Conservation (phyloP, 1,284 basidiomycete species). For the Apiotrichum laibachii region DNA sequence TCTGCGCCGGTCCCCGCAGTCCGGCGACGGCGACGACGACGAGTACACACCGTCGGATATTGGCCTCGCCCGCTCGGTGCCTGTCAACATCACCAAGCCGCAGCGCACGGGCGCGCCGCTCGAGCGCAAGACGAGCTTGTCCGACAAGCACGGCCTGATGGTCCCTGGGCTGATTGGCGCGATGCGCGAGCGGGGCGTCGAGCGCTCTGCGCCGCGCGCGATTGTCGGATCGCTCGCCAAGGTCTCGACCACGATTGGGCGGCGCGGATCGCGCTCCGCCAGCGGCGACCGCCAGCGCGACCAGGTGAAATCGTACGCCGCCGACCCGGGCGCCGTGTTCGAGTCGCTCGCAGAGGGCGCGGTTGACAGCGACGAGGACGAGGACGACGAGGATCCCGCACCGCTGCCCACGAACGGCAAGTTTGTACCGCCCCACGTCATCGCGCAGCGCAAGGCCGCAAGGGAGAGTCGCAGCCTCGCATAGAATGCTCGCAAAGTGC, state of each 20-base stretch:
- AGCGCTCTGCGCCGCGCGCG: constrained; percentile 1
- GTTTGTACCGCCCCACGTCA: constrained; percentile 46
- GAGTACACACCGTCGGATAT: constrained; percentile 11
- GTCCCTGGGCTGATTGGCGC: constrained; percentile 44
- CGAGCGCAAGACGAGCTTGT: constrained; percentile 46
- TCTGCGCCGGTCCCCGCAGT: constrained; percentile 11
- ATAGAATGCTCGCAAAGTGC: too few relatives aligned
- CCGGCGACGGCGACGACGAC: constrained; percentile 25
- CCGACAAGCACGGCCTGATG: constrained; percentile 39
- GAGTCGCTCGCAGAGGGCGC: constrained; percentile 36
- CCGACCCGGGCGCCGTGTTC: constrained; percentile 44
- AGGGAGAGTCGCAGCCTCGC: constrained; percentile 28
- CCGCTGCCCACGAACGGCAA: constrained; percentile 16
- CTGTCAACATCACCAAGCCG: constrained; percentile 38
- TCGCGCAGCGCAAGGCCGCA: constrained; percentile 28
- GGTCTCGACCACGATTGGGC: neutral
- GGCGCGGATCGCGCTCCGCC: constrained; percentile 24
- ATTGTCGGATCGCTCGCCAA: constrained; percentile 1
- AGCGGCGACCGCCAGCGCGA: constrained; percentile 38
- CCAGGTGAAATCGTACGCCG: constrained; percentile 29
- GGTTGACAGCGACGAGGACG: constrained; percentile 25
- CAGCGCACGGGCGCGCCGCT: constrained; percentile 9
- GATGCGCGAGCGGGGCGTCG: constrained; percentile 33
- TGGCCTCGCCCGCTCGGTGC: constrained; percentile 42
- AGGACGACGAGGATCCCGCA: constrained; percentile 13